phyloP scores from a whole-genome alignment of 805 yeast species.

The Lipomyces anomalus region DNA sequence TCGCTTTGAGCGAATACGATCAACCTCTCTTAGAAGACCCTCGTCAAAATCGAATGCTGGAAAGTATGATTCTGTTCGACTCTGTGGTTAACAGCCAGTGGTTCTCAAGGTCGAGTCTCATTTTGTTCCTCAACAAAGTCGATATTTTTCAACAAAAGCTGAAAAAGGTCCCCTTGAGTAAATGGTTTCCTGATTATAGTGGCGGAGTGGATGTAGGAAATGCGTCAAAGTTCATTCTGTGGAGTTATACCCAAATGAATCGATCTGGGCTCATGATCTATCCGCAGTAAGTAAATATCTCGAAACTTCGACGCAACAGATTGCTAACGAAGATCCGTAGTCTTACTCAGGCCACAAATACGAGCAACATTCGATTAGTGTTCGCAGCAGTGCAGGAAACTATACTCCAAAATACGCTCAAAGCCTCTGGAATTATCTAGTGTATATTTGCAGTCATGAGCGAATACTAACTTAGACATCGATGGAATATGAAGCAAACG shows the following conservation, averaged over 20 bases:
- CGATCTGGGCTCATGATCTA: conserved; percentile 74
- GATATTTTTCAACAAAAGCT: conserved; percentile 85
- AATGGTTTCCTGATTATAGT: conserved; percentile 75
- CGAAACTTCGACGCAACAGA: neutral
- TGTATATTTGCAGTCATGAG: neutral
- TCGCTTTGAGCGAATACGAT: conserved; percentile 85
- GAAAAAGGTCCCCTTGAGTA: conserved; percentile 72
- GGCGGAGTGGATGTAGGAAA: conserved; percentile 87
- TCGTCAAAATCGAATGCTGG: conserved; percentile 68
- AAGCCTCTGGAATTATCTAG: conserved; percentile 66
- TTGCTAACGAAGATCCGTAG: conserved; percentile 27
- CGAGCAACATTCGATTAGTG: conserved; percentile 78
- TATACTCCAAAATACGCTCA: conserved; percentile 65
- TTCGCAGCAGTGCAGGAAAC: conserved; percentile 81
- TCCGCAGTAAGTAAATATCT: conserved; percentile 48
- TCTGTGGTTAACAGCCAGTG: conserved; percentile 88
- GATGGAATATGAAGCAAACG: too few species aligned
- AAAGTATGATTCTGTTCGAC: conserved; percentile 77
- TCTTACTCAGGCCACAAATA: conserved; percentile 88
- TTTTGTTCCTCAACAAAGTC: conserved; percentile 80
- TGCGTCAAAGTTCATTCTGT: conserved; percentile 84
- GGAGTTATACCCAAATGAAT: conserved; percentile 84
- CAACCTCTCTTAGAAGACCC: conserved; percentile 75
- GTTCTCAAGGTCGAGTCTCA: conserved; percentile 83
- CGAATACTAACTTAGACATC: conserved; percentile 1